Evolutionary conservation across 768 basidiomycete species (phyloP), one percentile per base, ranked within the genome.

Genomic region (Asterophora parasitica): DNA sequence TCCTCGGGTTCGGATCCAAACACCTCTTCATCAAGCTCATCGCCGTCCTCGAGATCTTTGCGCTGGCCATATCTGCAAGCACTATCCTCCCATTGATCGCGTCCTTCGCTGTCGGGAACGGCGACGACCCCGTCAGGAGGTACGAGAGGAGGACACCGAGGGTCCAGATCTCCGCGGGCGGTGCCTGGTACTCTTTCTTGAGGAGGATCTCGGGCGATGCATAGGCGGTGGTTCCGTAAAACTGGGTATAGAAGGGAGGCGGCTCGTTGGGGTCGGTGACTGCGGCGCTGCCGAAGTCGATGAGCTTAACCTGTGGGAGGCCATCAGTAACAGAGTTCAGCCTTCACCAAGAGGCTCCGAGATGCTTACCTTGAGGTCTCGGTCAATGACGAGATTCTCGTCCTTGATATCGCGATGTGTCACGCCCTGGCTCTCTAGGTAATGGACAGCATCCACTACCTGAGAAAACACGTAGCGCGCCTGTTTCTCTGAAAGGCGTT

Each of bases 321-420:
- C 7, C 15, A 19, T 31, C 16, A 43, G 28, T 10, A n/a, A 17
- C 30, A 23, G 9, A 9, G 17, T 33, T 6, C 44, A 33, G 11
- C 7, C 23, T 11, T 20, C 23, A 23, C 23, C 23, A 23, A 36
- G 3, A 31, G 4, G 15, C 2, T 39, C 44, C 4, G 32, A 28
- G 35, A 31, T 27, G 49, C 69, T 50, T 59, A 85, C 87, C 70
- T 79, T 85, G 52, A 89, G 73, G 52, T 86, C 69, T 63, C 68
- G 71, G 66, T 88, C 88, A 30, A 92, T 81, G 43, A 92, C 81
- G 40, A 93, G 65, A 60, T 99, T 99, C 65, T 99, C 95, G 46
- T 97, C 95, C 63, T 99, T 99, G 58, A 99, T 83, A 63, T 99
- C 95, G 33, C 95, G 85, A 64, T 99, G 95, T 0, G 87, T 83